Conservation (phyloP, 2,329 filamentous ascomycete genomes). For the Penicillium glabrum region DNA sequence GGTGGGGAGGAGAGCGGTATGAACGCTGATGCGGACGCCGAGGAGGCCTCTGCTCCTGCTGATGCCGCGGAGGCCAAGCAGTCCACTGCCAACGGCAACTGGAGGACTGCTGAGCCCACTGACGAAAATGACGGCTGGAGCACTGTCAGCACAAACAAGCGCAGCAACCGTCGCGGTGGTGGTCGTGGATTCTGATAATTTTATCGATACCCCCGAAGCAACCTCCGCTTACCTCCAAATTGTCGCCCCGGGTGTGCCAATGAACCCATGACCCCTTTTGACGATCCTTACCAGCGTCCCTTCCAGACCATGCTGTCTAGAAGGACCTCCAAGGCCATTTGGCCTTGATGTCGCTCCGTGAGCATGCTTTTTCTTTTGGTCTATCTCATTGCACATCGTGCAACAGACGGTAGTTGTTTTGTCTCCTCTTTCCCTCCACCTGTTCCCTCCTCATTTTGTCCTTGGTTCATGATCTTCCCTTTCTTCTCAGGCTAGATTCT, state of each 20-base stretch:
- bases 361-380: conserved; percentile 8
- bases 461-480: conserved; percentile 31
- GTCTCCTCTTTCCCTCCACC: conserved; percentile 18
- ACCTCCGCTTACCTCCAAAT: conserved; percentile 12
- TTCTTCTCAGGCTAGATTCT: conserved; percentile 29
- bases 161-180: conserved; percentile 45
- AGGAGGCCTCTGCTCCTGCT: conserved; percentile 46
- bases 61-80: conserved; percentile 53
- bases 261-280: not conserved
- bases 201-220: conserved; percentile 34
- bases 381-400: conserved; percentile 3
- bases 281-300: not conserved
- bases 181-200: conserved; percentile 42
- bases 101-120: conserved; percentile 35
- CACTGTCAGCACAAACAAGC: conserved; percentile 46
- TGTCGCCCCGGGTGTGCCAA: conserved; percentile 4
- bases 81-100: conserved; percentile 47
- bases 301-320: not conserved
- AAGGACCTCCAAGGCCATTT: not conserved
- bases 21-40: conserved; percentile 52
- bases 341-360: conserved; percentile 19
- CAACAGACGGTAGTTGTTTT: conserved; percentile 15
- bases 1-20: conserved; percentile 50
- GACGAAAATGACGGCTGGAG: conserved; percentile 51
- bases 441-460: conserved; percentile 11